Evolutionary conservation across 345 rosid species (phyloP), one percentile per base, ranked within the genome.

Genomic region (Luvunga scandens): DNA sequence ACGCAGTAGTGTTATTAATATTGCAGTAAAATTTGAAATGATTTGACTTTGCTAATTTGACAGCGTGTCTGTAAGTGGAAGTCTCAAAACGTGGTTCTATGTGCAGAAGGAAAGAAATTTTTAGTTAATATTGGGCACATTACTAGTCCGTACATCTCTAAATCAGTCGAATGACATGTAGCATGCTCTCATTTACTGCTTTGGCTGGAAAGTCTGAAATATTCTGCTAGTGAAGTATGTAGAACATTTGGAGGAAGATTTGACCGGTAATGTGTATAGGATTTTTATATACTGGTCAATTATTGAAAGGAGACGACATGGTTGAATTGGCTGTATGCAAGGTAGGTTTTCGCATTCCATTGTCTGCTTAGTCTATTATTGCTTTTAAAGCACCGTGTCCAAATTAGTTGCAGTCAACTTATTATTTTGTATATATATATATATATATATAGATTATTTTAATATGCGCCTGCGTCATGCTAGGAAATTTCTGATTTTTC

Each of bases 271-370:
- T 33, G 14, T 30, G 28, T n/a, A n/a, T 57, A 4, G 53, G 48
- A 57, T 8, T 56, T 55, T 73, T 38, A 39, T 36, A 22, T 48
- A 19, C 48, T 10, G 28, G 14, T 45, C 61, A 63, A 64, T 65
- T 30, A 53, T n/a, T 50, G 71, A 50, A 75, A 45, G 71, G 42
- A 75, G 66, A 66, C 55, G 55, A 34, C 12, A 55, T 66, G 72
- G 53, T n/a, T 53, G 48, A n/a, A 76, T 16, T 42, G 53, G 63
- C 62, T 50, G 24, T 18, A 33, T 33, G 50, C 27, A 31, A 16
- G 53, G 25, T 53, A 50, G 65, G 72, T 5, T 66, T n/a, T 30
- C 60, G 34, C 2, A n/a, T 31, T 30, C 45, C 48, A 14, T 7
- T 30, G 48, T 65, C 50, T 75, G 70, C 30, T 2, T 4, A 63